These are phyloP conservation scores for Debaryomyces fabryi DNA, from an alignment of 1,139 yeast species.

Conservation along the genomic window DNA sequence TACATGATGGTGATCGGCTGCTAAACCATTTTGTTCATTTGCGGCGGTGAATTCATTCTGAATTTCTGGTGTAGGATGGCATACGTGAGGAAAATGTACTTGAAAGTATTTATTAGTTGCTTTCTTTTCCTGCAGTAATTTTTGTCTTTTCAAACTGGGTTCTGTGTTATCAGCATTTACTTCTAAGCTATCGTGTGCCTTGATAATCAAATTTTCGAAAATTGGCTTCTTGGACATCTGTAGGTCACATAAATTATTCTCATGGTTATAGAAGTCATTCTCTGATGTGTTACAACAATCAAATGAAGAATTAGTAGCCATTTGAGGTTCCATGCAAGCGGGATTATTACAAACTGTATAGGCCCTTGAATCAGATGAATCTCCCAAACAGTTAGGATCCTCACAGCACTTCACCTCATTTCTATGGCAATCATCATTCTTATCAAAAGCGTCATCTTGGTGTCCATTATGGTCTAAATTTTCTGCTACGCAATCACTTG, in stretches of 20 bases:
- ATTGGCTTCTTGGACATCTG: constrained; percentile 29
- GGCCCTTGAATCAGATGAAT: not conserved
- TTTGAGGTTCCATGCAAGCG: constrained; percentile 17
- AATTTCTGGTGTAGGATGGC: constrained; percentile 28
- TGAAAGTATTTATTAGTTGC: constrained; percentile 18
- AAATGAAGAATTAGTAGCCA: constrained; percentile 15
- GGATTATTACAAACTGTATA: constrained; percentile 18
- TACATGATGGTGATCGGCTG: constrained; percentile 25
- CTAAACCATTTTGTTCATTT: constrained; percentile 1
- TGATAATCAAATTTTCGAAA: constrained; percentile 39
- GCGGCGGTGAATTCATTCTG: constrained; percentile 10
- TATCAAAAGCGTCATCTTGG: constrained; percentile 3
- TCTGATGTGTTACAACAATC: constrained; percentile 10
- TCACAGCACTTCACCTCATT: constrained; percentile 18
- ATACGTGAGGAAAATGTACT: constrained; percentile 41
- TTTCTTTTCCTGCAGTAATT: constrained; percentile 2
- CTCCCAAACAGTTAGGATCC: constrained; percentile 17
- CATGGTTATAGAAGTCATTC: constrained; percentile 17
- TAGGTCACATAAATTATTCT: constrained; percentile 33
- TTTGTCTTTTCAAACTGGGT: constrained; percentile 3
- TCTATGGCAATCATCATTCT: not conserved
- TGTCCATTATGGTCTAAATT: constrained; percentile 1
- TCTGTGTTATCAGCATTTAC: constrained; percentile 1
- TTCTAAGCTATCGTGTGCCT: constrained; percentile 32
- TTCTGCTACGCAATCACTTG: constrained; percentile 8